Percentiles rank a stretch among this genome's conserved stretches.
phyloP scores from a whole-genome alignment of 1,284 basidiomycete species.

The Pyrrhoderma noxium region DNA sequence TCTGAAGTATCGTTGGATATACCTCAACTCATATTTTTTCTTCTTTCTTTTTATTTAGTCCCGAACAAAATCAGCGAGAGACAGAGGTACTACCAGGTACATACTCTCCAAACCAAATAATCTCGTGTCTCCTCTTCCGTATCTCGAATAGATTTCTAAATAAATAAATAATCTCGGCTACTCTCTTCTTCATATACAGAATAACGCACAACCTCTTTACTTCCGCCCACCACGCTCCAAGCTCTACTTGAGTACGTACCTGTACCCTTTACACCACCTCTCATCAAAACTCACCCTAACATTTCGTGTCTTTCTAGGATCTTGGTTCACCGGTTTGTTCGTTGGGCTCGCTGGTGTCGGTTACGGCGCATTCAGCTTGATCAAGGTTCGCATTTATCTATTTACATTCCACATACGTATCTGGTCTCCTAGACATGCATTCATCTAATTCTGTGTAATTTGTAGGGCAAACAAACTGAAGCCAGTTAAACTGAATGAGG shows the following conservation, averaged over 20 bases:
- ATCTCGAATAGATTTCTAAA: too few relatives aligned
- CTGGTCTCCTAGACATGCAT: background rate
- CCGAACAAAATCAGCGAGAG: conserved; percentile 57
- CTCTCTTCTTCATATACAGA: conserved; percentile 22
- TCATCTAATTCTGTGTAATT: too few relatives aligned
- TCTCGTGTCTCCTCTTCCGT: background rate
- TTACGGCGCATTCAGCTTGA: conserved; percentile 43
- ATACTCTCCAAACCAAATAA: too few relatives aligned
- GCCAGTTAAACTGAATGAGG: background rate
- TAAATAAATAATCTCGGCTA: too few relatives aligned
- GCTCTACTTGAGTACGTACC: conserved; percentile 40
- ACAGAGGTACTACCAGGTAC: conserved; percentile 60
- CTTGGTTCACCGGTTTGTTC: conserved; percentile 47
- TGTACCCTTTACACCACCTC: conserved; percentile 10
- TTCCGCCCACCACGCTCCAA: conserved; percentile 39
- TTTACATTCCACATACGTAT: background rate
- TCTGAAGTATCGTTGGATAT: too few relatives aligned
- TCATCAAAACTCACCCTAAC: conserved; percentile 3
- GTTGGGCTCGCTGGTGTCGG: conserved; percentile 46
- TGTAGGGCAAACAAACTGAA: conserved; percentile 18
- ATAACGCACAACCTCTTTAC: conserved; percentile 37
- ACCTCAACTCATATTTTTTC: too few relatives aligned
- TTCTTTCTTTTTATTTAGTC: conserved; percentile 43
- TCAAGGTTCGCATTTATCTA: conserved; percentile 36
- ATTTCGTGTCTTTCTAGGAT: conserved; percentile 32